Evolutionary conservation across 2,329 filamentous ascomycete species (phyloP), one percentile per base, ranked within the genome.

Genomic region (Fusarium nisikadoi): DNA sequence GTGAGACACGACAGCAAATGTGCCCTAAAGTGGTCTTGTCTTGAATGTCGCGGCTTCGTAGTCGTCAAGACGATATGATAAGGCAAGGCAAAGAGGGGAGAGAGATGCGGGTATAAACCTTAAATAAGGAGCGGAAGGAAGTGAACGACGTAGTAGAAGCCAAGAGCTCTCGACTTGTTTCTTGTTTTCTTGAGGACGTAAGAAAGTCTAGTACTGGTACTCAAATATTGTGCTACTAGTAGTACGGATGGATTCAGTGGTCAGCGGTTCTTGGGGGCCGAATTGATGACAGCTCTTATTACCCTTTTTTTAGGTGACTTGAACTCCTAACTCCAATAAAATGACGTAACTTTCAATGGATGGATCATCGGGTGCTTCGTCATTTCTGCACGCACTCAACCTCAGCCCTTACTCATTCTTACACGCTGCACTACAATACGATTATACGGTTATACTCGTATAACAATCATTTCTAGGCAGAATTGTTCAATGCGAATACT

Each of bases 121-220:
- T 25, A 17, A 55, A 49, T 43, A 38, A 47, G n/a, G 17, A 53
- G 35, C 5, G 41, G 36, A 50, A 70, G 27, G 35, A 64, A 38
- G 20, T 42, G 49, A 70, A 35, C 53, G 69, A 55, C 35, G 55
- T 65, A 70, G 53, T 17, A 52, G 45, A 33, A 68, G 64, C 64
- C 64, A 72, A 72, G 52, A 70, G 35, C 17, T 72, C 56, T 43
- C 11, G 59, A 49, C 69, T 47, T 70, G 69, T 70, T 72, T 72
- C 35, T 41, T 36, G 60, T 35, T 42, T 62, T 43, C 31, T 50
- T 50, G 27, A 11, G 29, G 29, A 20, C 27, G 38, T 10, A 35
- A 41, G 42, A 12, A 11, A 14, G 14, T 29, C 27, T 31, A 31
- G 8, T n/a, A 25, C n/a, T n/a, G 23, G 23, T 25, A 47, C 45